Conservation (phyloP, 2,329 filamentous ascomycete species). For the Diaporthe ampelina region DNA sequence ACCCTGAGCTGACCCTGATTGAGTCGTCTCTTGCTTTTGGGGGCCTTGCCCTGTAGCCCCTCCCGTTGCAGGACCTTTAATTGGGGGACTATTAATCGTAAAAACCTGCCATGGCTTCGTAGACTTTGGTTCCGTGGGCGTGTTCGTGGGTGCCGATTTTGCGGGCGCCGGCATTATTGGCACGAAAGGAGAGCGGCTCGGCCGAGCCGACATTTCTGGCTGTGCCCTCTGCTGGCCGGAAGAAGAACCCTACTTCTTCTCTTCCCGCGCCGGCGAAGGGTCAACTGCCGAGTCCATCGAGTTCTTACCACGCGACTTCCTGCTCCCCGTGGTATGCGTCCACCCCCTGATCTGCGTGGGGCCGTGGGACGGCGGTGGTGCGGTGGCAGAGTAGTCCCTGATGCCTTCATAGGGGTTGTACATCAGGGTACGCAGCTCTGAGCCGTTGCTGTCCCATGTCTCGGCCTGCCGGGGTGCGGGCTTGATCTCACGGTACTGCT, state of each 20-base stretch:
- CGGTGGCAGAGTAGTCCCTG: constrained; percentile 69
- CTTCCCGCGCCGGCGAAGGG: constrained; percentile 39
- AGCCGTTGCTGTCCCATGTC: constrained; percentile 59
- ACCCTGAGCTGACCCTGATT: background rate
- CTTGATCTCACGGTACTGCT: constrained; percentile 69
- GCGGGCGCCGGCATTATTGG: background rate
- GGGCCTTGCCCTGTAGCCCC: background rate
- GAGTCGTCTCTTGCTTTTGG: background rate
- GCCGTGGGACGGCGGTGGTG: constrained; percentile 68
- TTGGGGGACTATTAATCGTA: background rate
- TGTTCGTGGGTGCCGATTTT: background rate
- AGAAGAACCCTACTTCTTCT: constrained; percentile 43
- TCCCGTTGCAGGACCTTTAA: background rate
- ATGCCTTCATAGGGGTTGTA: constrained; percentile 69
- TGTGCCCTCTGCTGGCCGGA: constrained; percentile 25
- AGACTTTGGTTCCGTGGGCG: background rate
- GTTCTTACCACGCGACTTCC: constrained; percentile 50
- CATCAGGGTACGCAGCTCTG: constrained; percentile 70
- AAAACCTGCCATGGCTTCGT: background rate
- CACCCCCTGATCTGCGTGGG: constrained; percentile 71
- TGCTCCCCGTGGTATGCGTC: constrained; percentile 62
- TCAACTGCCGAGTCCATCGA: constrained; percentile 40
- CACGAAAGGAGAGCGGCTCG: background rate
- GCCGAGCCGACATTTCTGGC: background rate
- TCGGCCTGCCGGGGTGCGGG: constrained; percentile 67